Conservation (phyloP, 305 asterid genomes). For the Solanum hybrid region DNA sequence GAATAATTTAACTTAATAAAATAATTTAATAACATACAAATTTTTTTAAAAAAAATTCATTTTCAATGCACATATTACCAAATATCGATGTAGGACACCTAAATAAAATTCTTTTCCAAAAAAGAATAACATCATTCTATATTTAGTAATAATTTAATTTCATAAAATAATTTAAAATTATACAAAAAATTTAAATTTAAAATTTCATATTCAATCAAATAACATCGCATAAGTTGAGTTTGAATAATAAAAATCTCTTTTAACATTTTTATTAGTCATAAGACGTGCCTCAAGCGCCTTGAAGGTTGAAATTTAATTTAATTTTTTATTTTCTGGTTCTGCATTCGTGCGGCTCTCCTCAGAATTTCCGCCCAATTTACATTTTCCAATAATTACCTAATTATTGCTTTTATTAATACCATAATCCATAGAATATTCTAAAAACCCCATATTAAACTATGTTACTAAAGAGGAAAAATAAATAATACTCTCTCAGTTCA, state of each 20-base stretch:
- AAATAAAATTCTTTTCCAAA: too few relatives aligned
- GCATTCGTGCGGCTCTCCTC: slow-evolving; percentile 1
- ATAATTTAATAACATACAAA: not conserved
- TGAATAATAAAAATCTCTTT: not conserved
- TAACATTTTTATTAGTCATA: not conserved
- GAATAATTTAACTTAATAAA: too few relatives aligned
- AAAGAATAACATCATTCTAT: not conserved
- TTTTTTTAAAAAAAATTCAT: too few relatives aligned
- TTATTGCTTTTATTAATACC: not conserved
- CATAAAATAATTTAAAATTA: too few relatives aligned
- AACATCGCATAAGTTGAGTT: not conserved
- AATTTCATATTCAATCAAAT: not conserved
- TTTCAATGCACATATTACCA: not conserved
- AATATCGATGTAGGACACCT: not conserved
- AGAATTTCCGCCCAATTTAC: not conserved
- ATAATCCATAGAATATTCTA: not conserved
- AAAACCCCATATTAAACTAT: not conserved
- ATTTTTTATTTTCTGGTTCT: not conserved
- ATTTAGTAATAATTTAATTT: too few relatives aligned
- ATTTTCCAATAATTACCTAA: not conserved
- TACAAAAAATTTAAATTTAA: too few relatives aligned
- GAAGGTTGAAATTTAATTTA: not conserved
- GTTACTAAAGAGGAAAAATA: not conserved
- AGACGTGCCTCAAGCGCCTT: not conserved
- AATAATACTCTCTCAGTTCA: not conserved